A percentile compares a stretch with the other conserved stretches of the same genome.
Conservation (phyloP, 345 rosid species). For the Isatis tinctoria region DNA sequence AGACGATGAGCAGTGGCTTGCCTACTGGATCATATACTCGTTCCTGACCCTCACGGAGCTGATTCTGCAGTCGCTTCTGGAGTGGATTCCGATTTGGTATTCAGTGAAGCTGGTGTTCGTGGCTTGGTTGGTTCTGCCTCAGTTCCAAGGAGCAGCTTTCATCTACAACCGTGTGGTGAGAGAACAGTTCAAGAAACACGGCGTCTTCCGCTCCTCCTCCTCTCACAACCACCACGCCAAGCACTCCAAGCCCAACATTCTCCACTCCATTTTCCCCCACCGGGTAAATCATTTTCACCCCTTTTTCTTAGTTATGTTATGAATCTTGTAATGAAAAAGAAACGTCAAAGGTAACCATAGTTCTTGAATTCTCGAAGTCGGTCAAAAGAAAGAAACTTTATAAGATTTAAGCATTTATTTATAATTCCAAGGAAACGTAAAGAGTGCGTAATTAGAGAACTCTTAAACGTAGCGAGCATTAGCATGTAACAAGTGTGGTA, state of each 20-base stretch:
- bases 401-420: not conserved
- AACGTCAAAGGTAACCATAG: not conserved
- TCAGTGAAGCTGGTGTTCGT: slow-evolving; percentile 48
- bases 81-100: slow-evolving; percentile 91
- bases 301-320: not conserved
- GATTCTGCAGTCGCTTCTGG: slow-evolving; percentile 55
- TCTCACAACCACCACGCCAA: not conserved
- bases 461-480: not conserved
- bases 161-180: slow-evolving; percentile 64
- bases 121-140: slow-evolving; percentile 75
- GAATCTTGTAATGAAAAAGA: not conserved
- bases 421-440: not conserved
- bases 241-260: slow-evolving; percentile 8
- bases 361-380: not conserved
- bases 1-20: slow-evolving; percentile 93
- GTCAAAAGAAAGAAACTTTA: not conserved
- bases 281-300: not conserved
- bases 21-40: slow-evolving; percentile 86
- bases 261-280: slow-evolving; percentile 19
- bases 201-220: slow-evolving; percentile 3
- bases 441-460: not conserved
- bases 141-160: slow-evolving; percentile 72
- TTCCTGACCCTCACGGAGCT: slow-evolving; percentile 71
- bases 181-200: slow-evolving; percentile 43
- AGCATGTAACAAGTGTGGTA: not conserved